phyloP scores from a whole-genome alignment of 2,329 filamentous ascomycete species.

The Colletotrichum chrysophilum region DNA sequence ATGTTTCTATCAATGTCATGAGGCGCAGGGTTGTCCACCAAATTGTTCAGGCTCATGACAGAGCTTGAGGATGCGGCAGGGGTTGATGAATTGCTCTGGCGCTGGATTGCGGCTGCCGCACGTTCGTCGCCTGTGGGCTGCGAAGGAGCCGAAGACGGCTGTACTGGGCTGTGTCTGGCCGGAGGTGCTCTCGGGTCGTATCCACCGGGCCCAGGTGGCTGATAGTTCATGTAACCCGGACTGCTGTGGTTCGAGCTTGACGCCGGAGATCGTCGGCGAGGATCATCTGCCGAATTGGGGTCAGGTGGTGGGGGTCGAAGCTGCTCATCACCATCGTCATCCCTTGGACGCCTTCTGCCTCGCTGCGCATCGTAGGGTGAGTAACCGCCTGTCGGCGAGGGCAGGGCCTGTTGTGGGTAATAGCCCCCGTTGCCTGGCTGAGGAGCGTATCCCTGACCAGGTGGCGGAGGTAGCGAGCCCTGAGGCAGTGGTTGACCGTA shows the following conservation, averaged over 20 bases:
- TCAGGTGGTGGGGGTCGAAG: slow-evolving; percentile 52
- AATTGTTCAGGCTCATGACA: slow-evolving; percentile 59
- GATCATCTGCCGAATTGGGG: slow-evolving; percentile 48
- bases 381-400: slow-evolving; percentile 50
- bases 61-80: slow-evolving; percentile 34
- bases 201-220: not conserved
- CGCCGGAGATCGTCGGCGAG: slow-evolving; percentile 55
- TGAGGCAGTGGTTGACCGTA: slow-evolving; percentile 59
- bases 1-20: slow-evolving; percentile 62
- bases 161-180: slow-evolving; percentile 41
- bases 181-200: slow-evolving; percentile 24
- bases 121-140: slow-evolving; percentile 35
- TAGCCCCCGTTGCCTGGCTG: slow-evolving; percentile 34
- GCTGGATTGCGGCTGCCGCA: slow-evolving; percentile 41
- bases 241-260: slow-evolving; percentile 55
- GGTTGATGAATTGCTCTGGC: slow-evolving; percentile 37
- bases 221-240: slow-evolving; percentile 35
- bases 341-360: slow-evolving; percentile 40
- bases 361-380: slow-evolving; percentile 42
- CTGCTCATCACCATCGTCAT: slow-evolving; percentile 42
- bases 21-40: slow-evolving; percentile 46
- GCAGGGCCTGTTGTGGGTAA: slow-evolving; percentile 42
- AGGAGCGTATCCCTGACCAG: slow-evolving; percentile 11
- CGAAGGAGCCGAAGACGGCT: slow-evolving; percentile 40
- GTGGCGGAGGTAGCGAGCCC: slow-evolving; percentile 12